A percentile compares a stretch with the other conserved stretches of the same genome.
phyloP scores from a whole-genome alignment of 2,329 filamentous ascomycete species.

The Aspergillus persii region DNA sequence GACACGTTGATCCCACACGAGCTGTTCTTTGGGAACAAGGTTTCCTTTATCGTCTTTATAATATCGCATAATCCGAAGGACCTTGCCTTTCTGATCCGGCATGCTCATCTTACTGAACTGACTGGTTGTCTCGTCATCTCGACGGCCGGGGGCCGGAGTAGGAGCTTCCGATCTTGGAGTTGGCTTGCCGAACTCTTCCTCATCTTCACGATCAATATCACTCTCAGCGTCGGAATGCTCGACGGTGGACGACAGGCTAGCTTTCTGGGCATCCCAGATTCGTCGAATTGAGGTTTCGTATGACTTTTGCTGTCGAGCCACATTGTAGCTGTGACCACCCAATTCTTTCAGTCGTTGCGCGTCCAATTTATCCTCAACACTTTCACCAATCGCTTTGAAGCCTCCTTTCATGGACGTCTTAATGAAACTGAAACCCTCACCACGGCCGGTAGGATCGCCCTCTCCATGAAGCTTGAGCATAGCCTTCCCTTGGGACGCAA shows the following conservation, averaged over 20 bases:
- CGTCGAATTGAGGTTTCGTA: constrained; percentile 88
- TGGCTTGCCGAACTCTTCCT: constrained; percentile 50
- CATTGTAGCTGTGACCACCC: constrained; percentile 95
- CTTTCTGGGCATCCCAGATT: constrained; percentile 88
- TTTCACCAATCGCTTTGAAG: constrained; percentile 86
- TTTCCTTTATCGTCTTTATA: constrained; percentile 64
- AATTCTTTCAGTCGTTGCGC: constrained; percentile 67
- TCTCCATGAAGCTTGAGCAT: constrained; percentile 95
- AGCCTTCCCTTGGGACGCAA: constrained; percentile 89
- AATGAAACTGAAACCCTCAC: constrained; percentile 94
- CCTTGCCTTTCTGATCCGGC: constrained; percentile 66
- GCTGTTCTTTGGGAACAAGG: constrained; percentile 56
- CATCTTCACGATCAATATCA: constrained; percentile 56
- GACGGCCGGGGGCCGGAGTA: constrained; percentile 55
- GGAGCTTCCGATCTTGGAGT: constrained; percentile 67
- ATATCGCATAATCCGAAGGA: constrained; percentile 71
- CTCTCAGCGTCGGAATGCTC: constrained; percentile 73
- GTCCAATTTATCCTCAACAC: constrained; percentile 81
- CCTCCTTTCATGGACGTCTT: constrained; percentile 99
- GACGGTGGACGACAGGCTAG: constrained; percentile 69
- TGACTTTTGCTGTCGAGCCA: constrained; percentile 86
- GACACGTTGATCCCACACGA: constrained; percentile 76
- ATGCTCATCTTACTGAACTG: constrained; percentile 72
- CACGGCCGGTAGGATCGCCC: constrained; percentile 89
- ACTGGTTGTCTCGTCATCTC: constrained; percentile 74